A percentile compares a stretch with the other conserved stretches of the same genome.
These are phyloP conservation scores for Lentinula sp. DNA, from an alignment of 768 basidiomycete species.

Conservation along the genomic window DNA sequence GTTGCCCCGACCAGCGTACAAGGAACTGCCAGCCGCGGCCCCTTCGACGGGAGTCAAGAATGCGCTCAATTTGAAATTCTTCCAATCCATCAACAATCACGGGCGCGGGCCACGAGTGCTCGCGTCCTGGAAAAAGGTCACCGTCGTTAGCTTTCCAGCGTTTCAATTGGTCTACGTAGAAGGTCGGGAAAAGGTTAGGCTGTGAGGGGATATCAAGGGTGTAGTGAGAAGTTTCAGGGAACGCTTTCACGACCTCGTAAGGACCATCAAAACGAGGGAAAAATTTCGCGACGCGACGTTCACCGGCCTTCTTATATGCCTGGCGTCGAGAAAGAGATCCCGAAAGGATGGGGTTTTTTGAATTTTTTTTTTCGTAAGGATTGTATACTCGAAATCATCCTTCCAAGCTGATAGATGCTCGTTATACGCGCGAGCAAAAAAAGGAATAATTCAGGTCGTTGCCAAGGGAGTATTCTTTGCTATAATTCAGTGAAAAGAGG, in stretches of 20 bases:
- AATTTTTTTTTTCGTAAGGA: no score
- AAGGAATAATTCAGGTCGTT: not conserved
- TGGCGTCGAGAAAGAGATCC: not conserved
- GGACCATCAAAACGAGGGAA: slow-evolving; percentile 30
- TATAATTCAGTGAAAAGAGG: no score
- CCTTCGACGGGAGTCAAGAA: slow-evolving; percentile 13
- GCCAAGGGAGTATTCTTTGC: not conserved
- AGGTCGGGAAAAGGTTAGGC: slow-evolving; percentile 15
- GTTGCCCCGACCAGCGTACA: slow-evolving; percentile 17
- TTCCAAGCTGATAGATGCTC: no score
- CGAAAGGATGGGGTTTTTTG: no score
- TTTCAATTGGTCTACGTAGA: slow-evolving; percentile 19
- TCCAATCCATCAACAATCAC: slow-evolving; percentile 10
- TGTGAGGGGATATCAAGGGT: slow-evolving; percentile 12
- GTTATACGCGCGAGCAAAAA: not conserved
- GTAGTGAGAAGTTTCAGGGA: slow-evolving; percentile 6
- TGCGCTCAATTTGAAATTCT: slow-evolving; percentile 15
- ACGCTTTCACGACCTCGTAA: slow-evolving; percentile 13
- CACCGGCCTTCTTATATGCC: slow-evolving; percentile 22
- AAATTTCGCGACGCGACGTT: slow-evolving; percentile 31
- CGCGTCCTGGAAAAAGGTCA: slow-evolving; percentile 16
- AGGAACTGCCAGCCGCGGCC: slow-evolving; percentile 19
- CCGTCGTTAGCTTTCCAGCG: slow-evolving; percentile 16
- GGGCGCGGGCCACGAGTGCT: slow-evolving; percentile 7
- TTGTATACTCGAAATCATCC: no score